Evolutionary conservation across 768 basidiomycete species (phyloP).

Genomic region (Sporobolomyces phaffii): DNA sequence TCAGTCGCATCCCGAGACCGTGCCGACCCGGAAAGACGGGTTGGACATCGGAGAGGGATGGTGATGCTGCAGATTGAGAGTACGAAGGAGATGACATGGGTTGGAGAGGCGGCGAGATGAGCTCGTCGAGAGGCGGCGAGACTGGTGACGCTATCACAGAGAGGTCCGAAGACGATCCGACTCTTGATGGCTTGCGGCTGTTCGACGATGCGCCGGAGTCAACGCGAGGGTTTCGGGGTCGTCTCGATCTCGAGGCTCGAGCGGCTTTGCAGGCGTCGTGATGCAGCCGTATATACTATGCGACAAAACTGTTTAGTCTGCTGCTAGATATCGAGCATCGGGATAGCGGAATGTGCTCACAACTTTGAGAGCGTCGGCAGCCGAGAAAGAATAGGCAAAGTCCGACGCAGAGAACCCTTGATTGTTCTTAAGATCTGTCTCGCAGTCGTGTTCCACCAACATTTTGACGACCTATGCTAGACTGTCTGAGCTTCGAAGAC

Average conservation of each 20-base stretch:
- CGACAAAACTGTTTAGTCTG: accelerated
- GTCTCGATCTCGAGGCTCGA: not conserved
- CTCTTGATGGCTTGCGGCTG: not conserved
- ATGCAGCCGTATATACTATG: conserved; percentile 1
- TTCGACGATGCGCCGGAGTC: not conserved
- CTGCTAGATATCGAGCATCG: too few relatives aligned
- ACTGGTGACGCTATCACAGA: not conserved
- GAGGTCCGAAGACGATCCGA: conserved; percentile 1
- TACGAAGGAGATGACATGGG: not conserved
- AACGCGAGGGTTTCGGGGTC: not conserved
- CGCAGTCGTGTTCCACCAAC: conserved; percentile 37
- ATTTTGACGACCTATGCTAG: conserved; percentile 32
- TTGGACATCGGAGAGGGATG: not conserved
- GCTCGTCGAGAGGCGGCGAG: not conserved
- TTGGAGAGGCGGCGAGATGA: not conserved
- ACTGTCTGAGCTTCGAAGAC: not conserved
- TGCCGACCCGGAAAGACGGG: not conserved
- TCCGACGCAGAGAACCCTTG: conserved; percentile 40
- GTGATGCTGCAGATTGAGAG: not conserved
- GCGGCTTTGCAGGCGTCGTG: conserved; percentile 12
- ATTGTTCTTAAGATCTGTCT: conserved; percentile 33
- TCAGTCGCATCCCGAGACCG: not conserved
- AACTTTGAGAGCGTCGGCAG: conserved; percentile 8
- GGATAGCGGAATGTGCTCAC: not conserved
- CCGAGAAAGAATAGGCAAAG: conserved; percentile 29